Evolutionary conservation across 78 protist species (phyloP), one percentile per base, ranked within the genome.

Genomic region (Paratrimastix pyriformis): DNA sequence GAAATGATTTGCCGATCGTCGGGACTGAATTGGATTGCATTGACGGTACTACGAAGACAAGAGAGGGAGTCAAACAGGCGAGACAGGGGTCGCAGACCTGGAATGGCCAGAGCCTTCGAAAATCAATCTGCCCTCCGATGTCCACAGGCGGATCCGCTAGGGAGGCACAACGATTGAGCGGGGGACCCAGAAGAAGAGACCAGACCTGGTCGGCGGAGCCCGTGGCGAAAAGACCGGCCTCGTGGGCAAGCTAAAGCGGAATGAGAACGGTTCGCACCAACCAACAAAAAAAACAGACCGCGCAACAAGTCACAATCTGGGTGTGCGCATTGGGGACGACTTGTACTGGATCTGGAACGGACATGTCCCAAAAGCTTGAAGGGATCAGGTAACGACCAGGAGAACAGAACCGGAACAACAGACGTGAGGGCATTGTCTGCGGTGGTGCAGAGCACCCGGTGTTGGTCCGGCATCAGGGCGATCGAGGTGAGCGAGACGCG

Each of bases 1-100:
- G 76, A 65, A 0, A 80, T 71, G 30, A 80, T 2, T 32, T 80
- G 84, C 11, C 57, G 11, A 44, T 50, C 79, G 70, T 80, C 84
- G 0, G 84, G 80, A 21, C 66, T 66, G 48, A 73, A 80, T 18
- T 0, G 15, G 3, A 80, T 0, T 3, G 46, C 0, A 38, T 6
- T 13, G 1, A 73, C 33, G 18, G 75, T 42, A 8, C 68, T 62
- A n/a, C n/a, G n/a, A n/a, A n/a, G n/a, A n/a, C n/a, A n/a, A n/a
- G n/a, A n/a, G n/a, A n/a, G n/a, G n/a, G n/a, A n/a, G n/a, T n/a
- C n/a, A n/a, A n/a, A n/a, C n/a, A n/a, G n/a, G n/a, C n/a, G n/a
- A n/a, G n/a, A n/a, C n/a, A n/a, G n/a, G n/a, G n/a, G n/a, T n/a
- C n/a, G n/a, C n/a, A n/a, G n/a, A n/a, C n/a, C 69, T 74, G 0